These are phyloP conservation scores for Xylariaceae sp. DNA, from an alignment of 2,329 filamentous ascomycete genomes.

Conservation along the genomic window DNA sequence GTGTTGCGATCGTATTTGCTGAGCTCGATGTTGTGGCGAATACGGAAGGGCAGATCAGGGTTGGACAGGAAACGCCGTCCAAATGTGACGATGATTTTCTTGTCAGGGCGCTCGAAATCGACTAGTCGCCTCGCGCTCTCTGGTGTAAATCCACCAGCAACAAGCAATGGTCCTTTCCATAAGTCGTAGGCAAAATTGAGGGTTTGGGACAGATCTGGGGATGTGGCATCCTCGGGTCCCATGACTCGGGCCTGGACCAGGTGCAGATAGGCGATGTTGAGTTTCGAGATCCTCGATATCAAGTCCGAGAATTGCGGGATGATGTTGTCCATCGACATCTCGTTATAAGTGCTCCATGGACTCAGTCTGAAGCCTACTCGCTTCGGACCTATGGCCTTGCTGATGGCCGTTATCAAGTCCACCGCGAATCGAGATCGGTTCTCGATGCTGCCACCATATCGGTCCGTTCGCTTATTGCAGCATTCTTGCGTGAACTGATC, in stretches of 20 bases:
- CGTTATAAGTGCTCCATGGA: conserved; percentile 56
- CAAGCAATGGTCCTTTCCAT: conserved; percentile 30
- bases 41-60: conserved; percentile 43
- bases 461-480: conserved; percentile 16
- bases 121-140: conserved; percentile 25
- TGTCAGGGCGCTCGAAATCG: conserved; percentile 24
- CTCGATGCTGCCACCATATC: conserved; percentile 14
- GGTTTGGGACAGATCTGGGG: conserved; percentile 10
- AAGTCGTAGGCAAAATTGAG: conserved; percentile 23
- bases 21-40: conserved; percentile 39
- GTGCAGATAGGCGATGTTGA: conserved; percentile 55
- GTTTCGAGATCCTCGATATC: conserved; percentile 42
- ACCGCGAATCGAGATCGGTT: conserved; percentile 39
- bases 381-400: conserved; percentile 40
- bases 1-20: conserved; percentile 41
- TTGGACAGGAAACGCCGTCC: conserved; percentile 46
- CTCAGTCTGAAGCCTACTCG: conserved; percentile 51
- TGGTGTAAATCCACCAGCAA: conserved; percentile 31
- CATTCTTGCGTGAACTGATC: conserved; percentile 45
- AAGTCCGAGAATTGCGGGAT: conserved; percentile 57
- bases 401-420: conserved; percentile 35
- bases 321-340: conserved; percentile 57
- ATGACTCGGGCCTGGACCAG: conserved; percentile 52
- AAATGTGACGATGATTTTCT: conserved; percentile 37
- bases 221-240: conserved; percentile 37